A percentile compares a stretch with the other conserved stretches of the same genome.
Evolutionary conservation across 768 basidiomycete species (phyloP).

Genomic region (Xerocomus brunneocitrinus): DNA sequence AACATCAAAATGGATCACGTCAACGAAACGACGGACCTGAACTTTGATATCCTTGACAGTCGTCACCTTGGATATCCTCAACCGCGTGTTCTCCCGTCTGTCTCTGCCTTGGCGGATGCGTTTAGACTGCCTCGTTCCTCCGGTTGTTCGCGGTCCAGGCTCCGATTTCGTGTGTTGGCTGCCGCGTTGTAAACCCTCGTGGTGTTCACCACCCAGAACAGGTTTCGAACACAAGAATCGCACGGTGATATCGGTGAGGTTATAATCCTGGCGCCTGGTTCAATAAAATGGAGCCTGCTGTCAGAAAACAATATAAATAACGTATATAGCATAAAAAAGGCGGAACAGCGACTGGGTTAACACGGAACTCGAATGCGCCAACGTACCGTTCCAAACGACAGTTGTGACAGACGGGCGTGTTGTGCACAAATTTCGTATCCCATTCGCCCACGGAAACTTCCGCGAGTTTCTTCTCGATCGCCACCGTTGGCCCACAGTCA

Average conservation of each 20-base stretch:
- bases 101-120: conserved; percentile 60
- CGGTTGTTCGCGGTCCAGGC: conserved; percentile 34
- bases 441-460: conserved; percentile 28
- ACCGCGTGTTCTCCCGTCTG: conserved; percentile 43
- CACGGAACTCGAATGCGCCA: conserved; percentile 5
- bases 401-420: conserved; percentile 51
- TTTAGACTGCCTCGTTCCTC: conserved; percentile 60
- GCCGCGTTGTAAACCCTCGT: conserved; percentile 25
- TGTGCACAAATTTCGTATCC: conserved; percentile 40
- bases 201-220: conserved; percentile 27
- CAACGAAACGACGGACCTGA: conserved; percentile 42
- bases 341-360: conserved; percentile 1
- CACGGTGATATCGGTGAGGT: conserved; percentile 57
- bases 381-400: conserved; percentile 59
- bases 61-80: conserved; percentile 58
- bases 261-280: conserved; percentile 43
- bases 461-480: conserved; percentile 36
- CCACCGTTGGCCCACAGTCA: conserved; percentile 49
- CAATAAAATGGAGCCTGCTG: conserved; percentile 15
- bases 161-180: conserved; percentile 28
- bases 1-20: not conserved
- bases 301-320: conserved; percentile 10
- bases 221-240: conserved; percentile 39
- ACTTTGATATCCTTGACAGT: conserved; percentile 78
- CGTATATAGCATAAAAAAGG: conserved; percentile 2